phyloP scores from a whole-genome alignment of 345 rosid genomes.

The Turnera subulata region DNA sequence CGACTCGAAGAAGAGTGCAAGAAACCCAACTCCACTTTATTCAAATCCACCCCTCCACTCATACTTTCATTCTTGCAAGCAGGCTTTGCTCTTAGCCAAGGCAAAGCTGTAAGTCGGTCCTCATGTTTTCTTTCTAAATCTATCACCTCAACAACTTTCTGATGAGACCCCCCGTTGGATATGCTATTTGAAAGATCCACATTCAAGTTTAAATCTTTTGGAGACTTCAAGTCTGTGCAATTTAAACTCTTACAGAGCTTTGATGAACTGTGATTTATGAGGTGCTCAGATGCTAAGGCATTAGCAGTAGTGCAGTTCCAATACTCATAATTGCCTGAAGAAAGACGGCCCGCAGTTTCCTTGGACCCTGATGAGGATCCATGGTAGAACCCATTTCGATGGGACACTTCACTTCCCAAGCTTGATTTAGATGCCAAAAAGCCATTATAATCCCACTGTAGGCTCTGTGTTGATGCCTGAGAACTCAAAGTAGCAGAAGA shows the following conservation, averaged over 20 bases:
- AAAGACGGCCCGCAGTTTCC: constrained; percentile 25
- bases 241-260: constrained; percentile 29
- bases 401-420: constrained; percentile 41
- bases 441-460: constrained; percentile 41
- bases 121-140: constrained; percentile 46
- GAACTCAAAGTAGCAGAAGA: constrained; percentile 42
- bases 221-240: constrained; percentile 28
- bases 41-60: constrained; percentile 40
- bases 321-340: constrained; percentile 27
- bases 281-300: constrained; percentile 25
- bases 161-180: constrained; percentile 27
- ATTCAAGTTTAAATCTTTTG: constrained; percentile 48
- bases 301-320: constrained; percentile 28
- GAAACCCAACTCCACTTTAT: constrained; percentile 28
- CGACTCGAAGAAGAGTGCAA: constrained; percentile 31
- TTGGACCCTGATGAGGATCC: constrained; percentile 56
- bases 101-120: constrained; percentile 38
- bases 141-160: constrained; percentile 28
- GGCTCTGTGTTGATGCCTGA: constrained; percentile 42
- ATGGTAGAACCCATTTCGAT: constrained; percentile 43
- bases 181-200: constrained; percentile 35
- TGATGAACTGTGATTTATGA: constrained; percentile 22
- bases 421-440: constrained; percentile 40
- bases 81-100: constrained; percentile 63
- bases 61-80: constrained; percentile 32